A percentile compares a stretch with the other conserved stretches of the same genome.
phyloP scores from a whole-genome alignment of 805 yeast genomes.

The Candida ulmi region DNA sequence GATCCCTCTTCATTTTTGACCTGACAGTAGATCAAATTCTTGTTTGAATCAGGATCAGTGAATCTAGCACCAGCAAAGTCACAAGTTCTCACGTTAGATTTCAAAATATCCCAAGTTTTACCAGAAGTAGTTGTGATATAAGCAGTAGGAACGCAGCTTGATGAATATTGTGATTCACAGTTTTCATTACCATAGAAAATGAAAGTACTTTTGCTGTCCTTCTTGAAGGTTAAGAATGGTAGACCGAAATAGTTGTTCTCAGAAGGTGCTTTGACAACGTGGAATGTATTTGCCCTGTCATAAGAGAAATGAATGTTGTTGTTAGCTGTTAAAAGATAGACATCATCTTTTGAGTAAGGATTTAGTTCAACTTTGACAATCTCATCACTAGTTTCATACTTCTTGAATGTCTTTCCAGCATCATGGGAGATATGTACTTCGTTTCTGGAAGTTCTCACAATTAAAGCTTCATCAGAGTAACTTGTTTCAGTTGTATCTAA shows the following conservation, averaged over 20 bases:
- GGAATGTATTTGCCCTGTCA: slow-evolving; percentile 51
- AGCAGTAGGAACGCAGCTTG: slow-evolving; percentile 49
- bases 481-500: slow-evolving; percentile 35
- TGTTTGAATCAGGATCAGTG: slow-evolving; percentile 34
- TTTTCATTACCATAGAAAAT: slow-evolving; percentile 63
- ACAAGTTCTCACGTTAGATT: slow-evolving; percentile 51
- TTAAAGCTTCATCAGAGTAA: slow-evolving; percentile 52
- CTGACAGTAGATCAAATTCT: slow-evolving; percentile 61
- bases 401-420: slow-evolving; percentile 18
- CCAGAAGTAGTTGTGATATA: slow-evolving; percentile 68
- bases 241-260: slow-evolving; percentile 43
- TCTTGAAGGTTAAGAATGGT: slow-evolving; percentile 57
- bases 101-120: slow-evolving; percentile 44
- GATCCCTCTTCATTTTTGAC: slow-evolving; percentile 26
- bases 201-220: slow-evolving; percentile 42
- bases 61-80: slow-evolving; percentile 50
- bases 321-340: slow-evolving; percentile 11
- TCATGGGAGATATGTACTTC: slow-evolving; percentile 60
- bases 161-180: slow-evolving; percentile 32
- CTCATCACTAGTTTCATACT: slow-evolving; percentile 24
- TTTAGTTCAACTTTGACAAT: slow-evolving; percentile 52
- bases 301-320: slow-evolving; percentile 43
- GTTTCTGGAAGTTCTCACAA: slow-evolving; percentile 50
- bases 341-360: slow-evolving; percentile 47
- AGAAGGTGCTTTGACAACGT: slow-evolving; percentile 34